Conservation (phyloP, 805 yeast species). For the Candida manassasensis region DNA sequence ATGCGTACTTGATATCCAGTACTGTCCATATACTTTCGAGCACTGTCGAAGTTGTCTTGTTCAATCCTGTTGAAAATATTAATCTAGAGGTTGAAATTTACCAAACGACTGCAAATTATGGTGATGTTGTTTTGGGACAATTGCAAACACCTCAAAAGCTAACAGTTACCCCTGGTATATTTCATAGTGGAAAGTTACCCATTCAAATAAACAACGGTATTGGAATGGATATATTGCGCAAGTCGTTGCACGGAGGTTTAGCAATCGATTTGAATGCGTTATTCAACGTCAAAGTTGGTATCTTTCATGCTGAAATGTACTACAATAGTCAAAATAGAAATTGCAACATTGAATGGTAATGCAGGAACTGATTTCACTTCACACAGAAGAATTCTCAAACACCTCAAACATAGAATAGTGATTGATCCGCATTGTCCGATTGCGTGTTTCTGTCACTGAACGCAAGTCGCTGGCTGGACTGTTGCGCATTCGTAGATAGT, state of each 20-base stretch:
- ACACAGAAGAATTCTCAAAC: too few species aligned
- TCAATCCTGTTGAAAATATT: constrained; percentile 50
- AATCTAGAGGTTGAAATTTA: constrained; percentile 38
- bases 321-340: constrained; percentile 44
- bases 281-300: constrained; percentile 35
- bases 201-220: constrained; percentile 42
- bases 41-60: constrained; percentile 49
- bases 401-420: too few species aligned
- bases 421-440: too few species aligned
- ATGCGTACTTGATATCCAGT: constrained; percentile 44
- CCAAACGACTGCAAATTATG: constrained; percentile 45
- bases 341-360: constrained; percentile 37
- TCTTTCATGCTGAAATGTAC: constrained; percentile 36
- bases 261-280: constrained; percentile 43
- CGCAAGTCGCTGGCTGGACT: too few species aligned
- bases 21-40: constrained; percentile 53
- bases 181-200: constrained; percentile 47
- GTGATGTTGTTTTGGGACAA: constrained; percentile 44
- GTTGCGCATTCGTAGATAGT: too few species aligned
- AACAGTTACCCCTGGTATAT: constrained; percentile 48
- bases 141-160: constrained; percentile 38
- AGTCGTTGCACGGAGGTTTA: constrained; percentile 49
- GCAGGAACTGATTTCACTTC: too few species aligned
- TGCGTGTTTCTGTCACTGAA: too few species aligned
- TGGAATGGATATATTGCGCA: constrained; percentile 45